Evolutionary conservation across 108 stramenopile species (phyloP).

Genomic region (Parmales sp.): DNA sequence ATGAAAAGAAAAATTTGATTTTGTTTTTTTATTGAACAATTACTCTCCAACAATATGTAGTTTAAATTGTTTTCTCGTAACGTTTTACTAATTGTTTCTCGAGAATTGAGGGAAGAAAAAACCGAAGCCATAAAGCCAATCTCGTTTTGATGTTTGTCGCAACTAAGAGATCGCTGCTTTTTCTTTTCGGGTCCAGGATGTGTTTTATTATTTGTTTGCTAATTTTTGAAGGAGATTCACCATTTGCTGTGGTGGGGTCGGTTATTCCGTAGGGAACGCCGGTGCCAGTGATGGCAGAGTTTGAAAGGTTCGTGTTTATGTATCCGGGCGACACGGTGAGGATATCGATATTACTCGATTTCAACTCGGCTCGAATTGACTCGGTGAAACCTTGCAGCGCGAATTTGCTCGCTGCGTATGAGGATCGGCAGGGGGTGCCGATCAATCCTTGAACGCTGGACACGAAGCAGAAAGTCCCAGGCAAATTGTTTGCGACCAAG

Average conservation of each 20-base stretch:
- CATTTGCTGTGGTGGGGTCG: conserved; percentile 60
- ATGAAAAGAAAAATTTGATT: too few relatives aligned
- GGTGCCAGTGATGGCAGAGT: conserved; percentile 58
- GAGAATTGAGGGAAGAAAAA: conserved; percentile 50
- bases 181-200: conserved; percentile 14
- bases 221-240: conserved; percentile 12
- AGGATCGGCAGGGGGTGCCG: conserved; percentile 60
- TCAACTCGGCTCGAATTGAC: conserved; percentile 61
- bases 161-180: conserved; percentile 51
- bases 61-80: conserved; percentile 45
- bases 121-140: conserved; percentile 53
- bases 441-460: conserved; percentile 63
- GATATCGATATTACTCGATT: conserved; percentile 42
- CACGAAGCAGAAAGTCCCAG: too few relatives aligned
- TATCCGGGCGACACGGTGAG: conserved; percentile 65
- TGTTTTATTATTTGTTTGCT: neutral
- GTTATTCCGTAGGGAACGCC: conserved; percentile 53
- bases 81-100: conserved; percentile 45
- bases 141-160: conserved; percentile 53
- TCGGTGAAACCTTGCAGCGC: conserved; percentile 77
- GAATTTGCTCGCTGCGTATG: conserved; percentile 70
- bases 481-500: conserved; percentile 57
- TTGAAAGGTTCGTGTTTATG: conserved; percentile 55
- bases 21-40: too few relatives aligned
- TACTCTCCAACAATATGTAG: neutral